Evolutionary conservation across 1,139 yeast genomes (phyloP), one percentile per base, ranked within the genome.

Genomic region (Saccharomyces pastorianus): DNA sequence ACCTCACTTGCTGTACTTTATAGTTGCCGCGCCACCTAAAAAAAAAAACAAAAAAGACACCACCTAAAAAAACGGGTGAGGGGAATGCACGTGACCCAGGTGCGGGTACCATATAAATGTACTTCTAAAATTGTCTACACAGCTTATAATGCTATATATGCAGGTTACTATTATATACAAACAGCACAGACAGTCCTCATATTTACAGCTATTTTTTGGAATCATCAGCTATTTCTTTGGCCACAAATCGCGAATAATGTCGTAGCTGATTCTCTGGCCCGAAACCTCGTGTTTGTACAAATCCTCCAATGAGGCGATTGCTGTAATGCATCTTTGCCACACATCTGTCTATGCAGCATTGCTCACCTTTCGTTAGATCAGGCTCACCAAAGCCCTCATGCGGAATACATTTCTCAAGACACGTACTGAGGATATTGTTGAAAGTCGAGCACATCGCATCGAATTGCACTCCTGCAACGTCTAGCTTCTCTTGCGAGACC

Each of bases 321-420:
- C 86, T 82, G 63, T 75, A 76, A 72, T 85, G 83, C 66, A 83
- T 85, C 69, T 88, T 88, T 54, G 81, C 71, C 46, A 85, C 90
- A 72, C 96, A 88, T 57, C 96, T 73, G 68, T 88, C 95, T 4
- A 85, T 72, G 67, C 96, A 88, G 52, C 80, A 76, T 60, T 74
- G 71, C 66, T 88, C 96, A 28, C 95, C 96, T 61, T 88, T 87
- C 56, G 81, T 80, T 53, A 88, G 73, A 38, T 90, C 96, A 14
- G 81, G 78, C 65, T 90, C 97, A 20, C 89, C 91, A 70, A 86
- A 90, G 54, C 76, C 78, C 42, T 81, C 83, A 55, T 72, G 77
- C 7, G 84, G 84, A 48, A 90, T 77, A 70, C 98, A 90, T 69
- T 90, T 90, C 55, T 71, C 64, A 52, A 78, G 76, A 69, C 96